Evolutionary conservation across 345 rosid genomes (phyloP).

Genomic region (Erodium maritimum): DNA sequence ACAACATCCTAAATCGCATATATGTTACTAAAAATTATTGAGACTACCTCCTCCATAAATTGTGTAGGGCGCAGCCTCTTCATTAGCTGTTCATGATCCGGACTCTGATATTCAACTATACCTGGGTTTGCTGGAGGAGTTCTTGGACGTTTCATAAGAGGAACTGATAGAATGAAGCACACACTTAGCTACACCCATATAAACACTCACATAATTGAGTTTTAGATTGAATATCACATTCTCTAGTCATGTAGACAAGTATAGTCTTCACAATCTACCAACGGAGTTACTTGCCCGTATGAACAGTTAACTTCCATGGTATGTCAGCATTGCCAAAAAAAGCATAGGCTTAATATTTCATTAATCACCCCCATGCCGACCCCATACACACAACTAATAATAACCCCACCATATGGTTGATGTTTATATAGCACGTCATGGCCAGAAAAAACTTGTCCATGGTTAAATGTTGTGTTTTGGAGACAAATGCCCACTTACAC

Average conservation of each 20-base stretch:
- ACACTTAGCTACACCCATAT: background rate
- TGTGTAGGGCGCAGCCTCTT: constrained; percentile 71
- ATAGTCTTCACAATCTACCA: background rate
- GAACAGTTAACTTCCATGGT: background rate
- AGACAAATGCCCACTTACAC: background rate
- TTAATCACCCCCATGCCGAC: no score
- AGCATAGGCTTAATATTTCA: background rate
- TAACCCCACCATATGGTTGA: no score
- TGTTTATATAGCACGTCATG: no score
- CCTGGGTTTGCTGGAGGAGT: constrained; percentile 58
- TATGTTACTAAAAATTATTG: background rate
- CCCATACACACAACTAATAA: no score
- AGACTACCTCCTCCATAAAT: constrained; percentile 66
- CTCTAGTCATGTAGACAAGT: background rate
- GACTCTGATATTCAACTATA: constrained; percentile 69
- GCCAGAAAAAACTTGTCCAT: no score
- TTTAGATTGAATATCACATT: background rate
- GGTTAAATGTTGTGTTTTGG: no score
- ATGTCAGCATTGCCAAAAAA: background rate
- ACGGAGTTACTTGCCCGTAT: background rate
- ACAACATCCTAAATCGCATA: constrained; percentile 6
- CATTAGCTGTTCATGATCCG: constrained; percentile 72
- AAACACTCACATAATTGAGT: background rate
- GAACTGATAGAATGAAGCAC: constrained; percentile 19
- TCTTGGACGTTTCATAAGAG: constrained; percentile 61